Evolutionary conservation across 73 alveolate genomes (phyloP).

Genomic region (Blepharisma japonicum): DNA sequence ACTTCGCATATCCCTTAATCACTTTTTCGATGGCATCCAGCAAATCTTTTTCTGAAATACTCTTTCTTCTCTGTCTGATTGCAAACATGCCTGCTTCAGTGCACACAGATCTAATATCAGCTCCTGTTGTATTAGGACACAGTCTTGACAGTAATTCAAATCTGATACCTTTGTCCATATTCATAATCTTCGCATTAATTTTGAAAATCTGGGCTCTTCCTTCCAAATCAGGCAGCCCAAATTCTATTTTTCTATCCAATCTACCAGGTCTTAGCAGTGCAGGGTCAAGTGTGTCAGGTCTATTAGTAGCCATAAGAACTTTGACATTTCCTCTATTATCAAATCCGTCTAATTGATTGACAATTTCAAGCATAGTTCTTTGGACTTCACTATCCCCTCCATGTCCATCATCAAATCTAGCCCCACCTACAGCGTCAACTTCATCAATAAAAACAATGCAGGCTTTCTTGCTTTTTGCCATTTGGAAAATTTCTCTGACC

Average conservation of each 20-base stretch:
- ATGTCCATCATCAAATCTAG: slow-evolving; percentile 72
- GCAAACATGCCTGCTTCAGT: slow-evolving; percentile 97
- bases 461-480: slow-evolving; percentile 87
- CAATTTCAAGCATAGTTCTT: slow-evolving; percentile 97
- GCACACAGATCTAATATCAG: slow-evolving; percentile 98
- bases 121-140: slow-evolving; percentile 96
- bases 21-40: slow-evolving; percentile 83
- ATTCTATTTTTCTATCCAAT: slow-evolving; percentile 96
- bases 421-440: slow-evolving; percentile 99
- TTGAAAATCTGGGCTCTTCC: slow-evolving; percentile 91
- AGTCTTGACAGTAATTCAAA: slow-evolving; percentile 91
- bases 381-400: slow-evolving; percentile 79
- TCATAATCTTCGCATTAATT: slow-evolving; percentile 93
- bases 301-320: slow-evolving; percentile 98
- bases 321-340: slow-evolving; percentile 98
- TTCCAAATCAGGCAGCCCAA: slow-evolving; percentile 93
- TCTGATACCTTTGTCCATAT: slow-evolving; percentile 89
- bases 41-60: slow-evolving; percentile 79
- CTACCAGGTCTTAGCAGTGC: slow-evolving; percentile 99
- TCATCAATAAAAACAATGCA: slow-evolving; percentile 99
- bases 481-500: slow-evolving; percentile 98
- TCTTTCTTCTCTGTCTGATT: slow-evolving; percentile 89
- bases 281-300: slow-evolving; percentile 99
- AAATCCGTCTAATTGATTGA: slow-evolving; percentile 98
- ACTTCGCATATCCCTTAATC: slow-evolving; percentile 95